These are phyloP conservation scores for Pseudocercospora macadamiae DNA, from an alignment of 2,329 filamentous ascomycete species.

Conservation along the genomic window DNA sequence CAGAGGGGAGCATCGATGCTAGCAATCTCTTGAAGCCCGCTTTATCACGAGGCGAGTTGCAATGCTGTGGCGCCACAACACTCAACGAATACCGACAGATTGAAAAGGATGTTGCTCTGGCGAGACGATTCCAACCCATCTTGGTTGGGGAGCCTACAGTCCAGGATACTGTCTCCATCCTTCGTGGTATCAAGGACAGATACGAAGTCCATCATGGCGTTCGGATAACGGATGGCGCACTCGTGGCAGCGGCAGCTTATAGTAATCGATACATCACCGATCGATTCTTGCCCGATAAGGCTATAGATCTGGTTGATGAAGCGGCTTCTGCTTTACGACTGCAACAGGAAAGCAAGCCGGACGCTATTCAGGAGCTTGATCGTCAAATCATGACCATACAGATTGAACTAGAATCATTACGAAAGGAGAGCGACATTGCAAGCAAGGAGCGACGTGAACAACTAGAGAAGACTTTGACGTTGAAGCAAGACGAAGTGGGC, in stretches of 20 bases:
- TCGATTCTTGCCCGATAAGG: constrained; percentile 93
- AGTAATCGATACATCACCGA: constrained; percentile 97
- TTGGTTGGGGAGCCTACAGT: constrained; percentile 89
- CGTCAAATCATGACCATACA: constrained; percentile 97
- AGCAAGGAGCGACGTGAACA: constrained; percentile 87
- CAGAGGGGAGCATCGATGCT: constrained; percentile 94
- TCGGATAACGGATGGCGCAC: constrained; percentile 85
- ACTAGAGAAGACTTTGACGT: constrained; percentile 74
- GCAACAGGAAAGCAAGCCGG: constrained; percentile 95
- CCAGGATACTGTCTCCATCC: constrained; percentile 89
- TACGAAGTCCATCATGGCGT: constrained; percentile 98
- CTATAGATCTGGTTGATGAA: constrained; percentile 95
- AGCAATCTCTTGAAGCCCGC: constrained; percentile 94
- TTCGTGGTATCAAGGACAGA: constrained; percentile 94
- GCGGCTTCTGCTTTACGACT: constrained; percentile 86
- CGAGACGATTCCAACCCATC: constrained; percentile 91
- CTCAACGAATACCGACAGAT: constrained; percentile 89
- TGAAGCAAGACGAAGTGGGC: constrained; percentile 75
- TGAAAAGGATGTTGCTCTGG: constrained; percentile 93
- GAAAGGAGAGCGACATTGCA: constrained; percentile 89
- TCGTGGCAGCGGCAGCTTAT: constrained; percentile 89
- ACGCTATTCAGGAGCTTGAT: constrained; percentile 88
- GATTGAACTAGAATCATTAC: constrained; percentile 90
- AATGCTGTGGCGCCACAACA: constrained; percentile 94
- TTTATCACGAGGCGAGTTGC: constrained; percentile 86